Conservation (phyloP, 1,284 basidiomycete species). For the Apiotrichum sp. region DNA sequence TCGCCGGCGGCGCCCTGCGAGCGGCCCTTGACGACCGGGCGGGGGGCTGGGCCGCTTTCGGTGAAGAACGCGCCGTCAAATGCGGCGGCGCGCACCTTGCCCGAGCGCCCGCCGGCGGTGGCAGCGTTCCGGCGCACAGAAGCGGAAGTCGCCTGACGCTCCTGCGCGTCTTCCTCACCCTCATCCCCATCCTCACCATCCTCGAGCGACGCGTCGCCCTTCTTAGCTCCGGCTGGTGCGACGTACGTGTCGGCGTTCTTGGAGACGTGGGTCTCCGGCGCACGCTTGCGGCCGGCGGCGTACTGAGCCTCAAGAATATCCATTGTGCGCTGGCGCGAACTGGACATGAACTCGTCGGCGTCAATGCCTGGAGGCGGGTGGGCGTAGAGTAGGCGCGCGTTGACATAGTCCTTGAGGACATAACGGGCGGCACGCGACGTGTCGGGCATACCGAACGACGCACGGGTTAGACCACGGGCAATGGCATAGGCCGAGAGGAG, state of each 20-base stretch:
- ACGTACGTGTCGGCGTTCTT: conserved; percentile 79
- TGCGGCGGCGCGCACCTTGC: conserved; percentile 54
- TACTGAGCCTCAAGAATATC: conserved; percentile 51
- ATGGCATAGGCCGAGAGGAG: conserved; percentile 85
- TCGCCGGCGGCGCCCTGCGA: conserved; percentile 42
- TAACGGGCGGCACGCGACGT: conserved; percentile 89
- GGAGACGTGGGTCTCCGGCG: conserved; percentile 73
- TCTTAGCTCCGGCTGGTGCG: conserved; percentile 23
- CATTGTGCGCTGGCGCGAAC: conserved; percentile 62
- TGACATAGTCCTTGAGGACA: conserved; percentile 96
- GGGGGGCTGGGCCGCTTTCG: conserved; percentile 52
- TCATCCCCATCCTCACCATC: conserved; percentile 11
- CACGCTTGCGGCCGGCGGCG: conserved; percentile 62
- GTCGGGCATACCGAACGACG: conserved; percentile 95
- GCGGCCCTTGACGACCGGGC: conserved; percentile 61
- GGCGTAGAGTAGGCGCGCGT: conserved; percentile 84
- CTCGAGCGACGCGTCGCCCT: conserved; percentile 16
- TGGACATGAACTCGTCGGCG: conserved; percentile 70
- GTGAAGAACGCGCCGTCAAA: conserved; percentile 83
- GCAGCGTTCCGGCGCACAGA: conserved; percentile 36
- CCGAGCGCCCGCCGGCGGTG: conserved; percentile 38
- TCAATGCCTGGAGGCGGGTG: conserved; percentile 71
- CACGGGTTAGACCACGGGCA: conserved; percentile 85
- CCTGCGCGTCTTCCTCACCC: background rate
- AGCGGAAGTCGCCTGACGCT: conserved; percentile 8